These are phyloP conservation scores for Neurospora discreta DNA, from an alignment of 495 filamentous ascomycete species.

Conservation along the genomic window DNA sequence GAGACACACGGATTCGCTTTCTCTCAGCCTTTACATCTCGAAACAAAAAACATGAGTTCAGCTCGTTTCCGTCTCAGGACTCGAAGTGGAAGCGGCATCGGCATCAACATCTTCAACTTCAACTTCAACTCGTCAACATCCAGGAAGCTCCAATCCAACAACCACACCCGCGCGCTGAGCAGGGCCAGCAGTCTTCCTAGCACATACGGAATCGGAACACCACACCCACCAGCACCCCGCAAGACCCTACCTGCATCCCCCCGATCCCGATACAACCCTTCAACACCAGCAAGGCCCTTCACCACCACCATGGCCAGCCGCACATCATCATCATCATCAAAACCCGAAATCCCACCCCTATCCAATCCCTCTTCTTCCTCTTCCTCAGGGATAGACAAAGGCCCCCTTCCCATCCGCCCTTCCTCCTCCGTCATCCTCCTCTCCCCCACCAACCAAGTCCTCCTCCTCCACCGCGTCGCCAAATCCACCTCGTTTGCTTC, in stretches of 20 bases:
- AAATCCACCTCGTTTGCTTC: slow-evolving; percentile 77
- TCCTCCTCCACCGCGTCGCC: slow-evolving; percentile 76
- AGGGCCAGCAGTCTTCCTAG: too few species aligned
- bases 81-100: background rate
- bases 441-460: slow-evolving; percentile 74
- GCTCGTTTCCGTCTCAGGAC: background rate
- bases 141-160: background rate
- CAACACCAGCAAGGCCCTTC: background rate
- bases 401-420: background rate
- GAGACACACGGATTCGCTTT: background rate
- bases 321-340: background rate
- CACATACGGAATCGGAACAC: background rate
- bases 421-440: slow-evolving; percentile 63
- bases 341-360: background rate
- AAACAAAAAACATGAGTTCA: background rate
- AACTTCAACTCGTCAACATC: background rate
- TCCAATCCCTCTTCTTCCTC: background rate
- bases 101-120: background rate
- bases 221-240: background rate
- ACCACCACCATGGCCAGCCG: background rate
- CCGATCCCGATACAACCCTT: background rate
- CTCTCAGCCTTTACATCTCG: background rate
- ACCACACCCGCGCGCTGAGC: background rate
- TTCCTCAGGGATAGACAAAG: too few species aligned
- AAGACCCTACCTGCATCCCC: background rate